Base-by-base conservation (phyloP, 2,329 filamentous ascomycete species). In the Microsporum canis region DNA sequence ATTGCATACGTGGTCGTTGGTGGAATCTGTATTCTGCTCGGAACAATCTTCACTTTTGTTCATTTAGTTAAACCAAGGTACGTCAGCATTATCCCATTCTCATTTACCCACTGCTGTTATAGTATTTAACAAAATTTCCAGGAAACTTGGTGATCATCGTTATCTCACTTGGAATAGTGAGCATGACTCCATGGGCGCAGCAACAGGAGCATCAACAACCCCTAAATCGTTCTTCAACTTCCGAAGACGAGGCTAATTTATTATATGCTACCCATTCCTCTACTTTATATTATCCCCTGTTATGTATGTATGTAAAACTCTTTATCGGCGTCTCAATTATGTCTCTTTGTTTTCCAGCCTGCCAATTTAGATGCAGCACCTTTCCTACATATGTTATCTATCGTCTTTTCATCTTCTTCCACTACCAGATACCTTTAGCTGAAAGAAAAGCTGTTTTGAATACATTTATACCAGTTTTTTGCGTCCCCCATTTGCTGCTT, bases 131-230 rank as follows among this genome's bases (percentile, higher is more conserved):
- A 36, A 14, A 12, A 14, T 49, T 31, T 65, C 58, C 66, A 92
- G 94, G 70, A 99, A 97, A 88, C 83, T 99, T 47, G 94, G 94
- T 64, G 94, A 99, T 73, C 94, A 97, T 75, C 96, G 91, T 6
- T 97, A 99, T 73, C 82, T 99, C 57, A 94, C 89, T 29, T 99
- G 94, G 94, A 96, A 97, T 73, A 87, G 85, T 64, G 85, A 88
- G 53, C 78, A 83, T 63, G 17, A 39, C 39, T 5, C 17, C 5
- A 79, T 82, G 5, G 79, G 77, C 63, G 80, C 82, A 53, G 82
- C 80, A 62, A 82, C 80, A 17, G 49, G 49, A 17, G 14, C 49
- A 36, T 72, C 78, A 29, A 78, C 78, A 1, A 77, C 76, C 51
- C 84, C 85, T 63, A 39, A 59, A 49, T 59, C 57, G n/a, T 59